Conservation (phyloP, 208 protist genomes). For the Leishmania mexicana region DNA sequence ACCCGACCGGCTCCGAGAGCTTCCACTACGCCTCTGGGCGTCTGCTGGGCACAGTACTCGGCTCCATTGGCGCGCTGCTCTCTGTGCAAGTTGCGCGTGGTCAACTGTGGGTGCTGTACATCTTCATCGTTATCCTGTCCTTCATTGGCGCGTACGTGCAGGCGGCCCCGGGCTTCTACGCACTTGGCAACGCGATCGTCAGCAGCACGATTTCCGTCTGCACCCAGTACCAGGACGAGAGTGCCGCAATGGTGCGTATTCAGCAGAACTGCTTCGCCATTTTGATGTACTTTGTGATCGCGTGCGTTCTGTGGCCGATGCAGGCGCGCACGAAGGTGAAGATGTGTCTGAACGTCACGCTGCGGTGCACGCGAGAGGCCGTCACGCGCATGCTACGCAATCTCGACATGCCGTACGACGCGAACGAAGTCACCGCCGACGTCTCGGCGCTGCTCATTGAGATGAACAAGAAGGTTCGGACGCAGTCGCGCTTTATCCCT, state of each 20-base stretch:
- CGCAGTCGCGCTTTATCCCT: slow-evolving; percentile 68
- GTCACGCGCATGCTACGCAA: slow-evolving; percentile 79
- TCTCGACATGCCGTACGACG: slow-evolving; percentile 86
- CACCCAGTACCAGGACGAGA: slow-evolving; percentile 77
- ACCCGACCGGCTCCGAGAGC: slow-evolving; percentile 87
- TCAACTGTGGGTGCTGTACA: slow-evolving; percentile 69
- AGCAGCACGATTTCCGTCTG: slow-evolving; percentile 89
- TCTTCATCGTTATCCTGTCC: slow-evolving; percentile 70
- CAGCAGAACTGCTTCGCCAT: slow-evolving; percentile 93
- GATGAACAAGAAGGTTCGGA: slow-evolving; percentile 71
- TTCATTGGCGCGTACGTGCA: slow-evolving; percentile 91
- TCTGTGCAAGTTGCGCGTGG: slow-evolving; percentile 70
- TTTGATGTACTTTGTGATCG: slow-evolving; percentile 90
- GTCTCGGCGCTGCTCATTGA: slow-evolving; percentile 69
- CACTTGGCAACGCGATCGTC: slow-evolving; percentile 85
- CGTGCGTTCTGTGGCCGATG: slow-evolving; percentile 85
- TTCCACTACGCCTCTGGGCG: slow-evolving; percentile 88
- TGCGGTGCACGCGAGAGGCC: slow-evolving; percentile 85
- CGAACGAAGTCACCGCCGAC: slow-evolving; percentile 65
- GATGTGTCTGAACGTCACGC: slow-evolving; percentile 82
- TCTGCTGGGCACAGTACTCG: slow-evolving; percentile 87
- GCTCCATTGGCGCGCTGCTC: slow-evolving; percentile 69
- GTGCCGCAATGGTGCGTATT: slow-evolving; percentile 89
- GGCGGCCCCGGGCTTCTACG: slow-evolving; percentile 79
- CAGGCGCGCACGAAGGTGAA: slow-evolving; percentile 71